Percentiles rank a stretch among this genome's conserved stretches.
Conservation (phyloP, 495 filamentous ascomycete genomes). For the Neurospora pannonica region DNA sequence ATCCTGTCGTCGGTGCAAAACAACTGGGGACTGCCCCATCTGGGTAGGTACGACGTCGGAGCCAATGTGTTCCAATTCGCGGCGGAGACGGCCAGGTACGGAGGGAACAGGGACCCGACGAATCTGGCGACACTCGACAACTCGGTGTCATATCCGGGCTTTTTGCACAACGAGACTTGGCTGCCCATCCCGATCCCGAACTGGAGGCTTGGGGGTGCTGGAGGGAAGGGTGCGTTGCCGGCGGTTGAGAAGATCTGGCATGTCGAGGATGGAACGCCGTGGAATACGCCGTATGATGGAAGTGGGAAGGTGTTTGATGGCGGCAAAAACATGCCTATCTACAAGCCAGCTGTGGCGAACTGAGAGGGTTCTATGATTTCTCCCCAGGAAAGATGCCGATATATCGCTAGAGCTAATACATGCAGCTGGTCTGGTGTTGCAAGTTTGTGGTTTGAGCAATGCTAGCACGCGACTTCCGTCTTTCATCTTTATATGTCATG, state of each 20-base stretch:
- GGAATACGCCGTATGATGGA: constrained; percentile 37
- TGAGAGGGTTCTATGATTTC: not conserved
- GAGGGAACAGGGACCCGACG: constrained; percentile 45
- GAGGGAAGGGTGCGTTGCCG: constrained; percentile 27
- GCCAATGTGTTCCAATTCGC: constrained; percentile 59
- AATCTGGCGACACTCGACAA: constrained; percentile 52
- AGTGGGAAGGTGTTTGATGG: constrained; percentile 37
- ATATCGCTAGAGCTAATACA: not conserved
- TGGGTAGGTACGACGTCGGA: constrained; percentile 63
- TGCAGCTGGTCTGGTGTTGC: not conserved
- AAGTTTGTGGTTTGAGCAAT: not conserved
- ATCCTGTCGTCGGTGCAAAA: constrained; percentile 52
- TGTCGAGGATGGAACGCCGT: constrained; percentile 1
- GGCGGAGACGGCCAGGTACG: constrained; percentile 47
- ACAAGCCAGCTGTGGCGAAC: constrained; percentile 10
- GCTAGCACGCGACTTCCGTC: not conserved
- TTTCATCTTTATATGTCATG: not conserved
- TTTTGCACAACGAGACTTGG: constrained; percentile 31
- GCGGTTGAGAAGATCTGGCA: constrained; percentile 24
- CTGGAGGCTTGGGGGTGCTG: constrained; percentile 32
- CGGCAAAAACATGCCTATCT: constrained; percentile 19
- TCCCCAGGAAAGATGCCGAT: not conserved
- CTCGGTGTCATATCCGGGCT: constrained; percentile 52
- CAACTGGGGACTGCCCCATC: constrained; percentile 58
- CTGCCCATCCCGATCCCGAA: constrained; percentile 35